phyloP scores from a whole-genome alignment of 352 stramenopile species.

The Phytopythium chamaehyphon region DNA sequence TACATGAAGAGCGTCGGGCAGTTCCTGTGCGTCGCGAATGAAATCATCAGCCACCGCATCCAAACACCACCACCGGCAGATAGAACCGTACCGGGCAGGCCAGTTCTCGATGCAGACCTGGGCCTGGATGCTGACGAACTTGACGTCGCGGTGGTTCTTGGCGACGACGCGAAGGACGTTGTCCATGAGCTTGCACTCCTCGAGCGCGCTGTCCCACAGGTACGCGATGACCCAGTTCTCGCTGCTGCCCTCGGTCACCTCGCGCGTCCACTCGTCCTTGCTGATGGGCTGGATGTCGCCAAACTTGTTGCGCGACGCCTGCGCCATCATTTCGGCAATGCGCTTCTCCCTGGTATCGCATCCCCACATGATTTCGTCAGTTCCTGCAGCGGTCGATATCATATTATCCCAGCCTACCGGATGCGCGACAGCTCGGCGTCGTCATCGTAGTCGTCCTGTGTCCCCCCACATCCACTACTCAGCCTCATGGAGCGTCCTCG shows the following conservation, averaged over 20 bases:
- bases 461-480: background rate
- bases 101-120: constrained; percentile 91
- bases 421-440: constrained; percentile 73
- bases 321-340: constrained; percentile 86
- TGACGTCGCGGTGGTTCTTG: constrained; percentile 86
- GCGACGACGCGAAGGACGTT: constrained; percentile 80
- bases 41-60: background rate
- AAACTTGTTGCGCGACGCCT: constrained; percentile 82
- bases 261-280: constrained; percentile 91
- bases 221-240: constrained; percentile 89
- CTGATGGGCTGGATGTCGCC: constrained; percentile 87
- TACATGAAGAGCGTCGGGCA: constrained; percentile 94
- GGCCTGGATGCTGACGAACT: constrained; percentile 92
- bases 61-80: background rate
- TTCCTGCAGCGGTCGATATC: no score
- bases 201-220: constrained; percentile 83
- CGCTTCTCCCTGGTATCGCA: constrained; percentile 49
- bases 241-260: constrained; percentile 89
- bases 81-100: constrained; percentile 48
- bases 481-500: background rate
- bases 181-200: constrained; percentile 92
- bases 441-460: constrained; percentile 83
- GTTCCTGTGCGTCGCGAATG: constrained; percentile 42
- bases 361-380: no score
- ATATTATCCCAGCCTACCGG: constrained; percentile 14